Evolutionary conservation across 2,329 filamentous ascomycete genomes (phyloP).

Genomic region (Neonectria hederae): DNA sequence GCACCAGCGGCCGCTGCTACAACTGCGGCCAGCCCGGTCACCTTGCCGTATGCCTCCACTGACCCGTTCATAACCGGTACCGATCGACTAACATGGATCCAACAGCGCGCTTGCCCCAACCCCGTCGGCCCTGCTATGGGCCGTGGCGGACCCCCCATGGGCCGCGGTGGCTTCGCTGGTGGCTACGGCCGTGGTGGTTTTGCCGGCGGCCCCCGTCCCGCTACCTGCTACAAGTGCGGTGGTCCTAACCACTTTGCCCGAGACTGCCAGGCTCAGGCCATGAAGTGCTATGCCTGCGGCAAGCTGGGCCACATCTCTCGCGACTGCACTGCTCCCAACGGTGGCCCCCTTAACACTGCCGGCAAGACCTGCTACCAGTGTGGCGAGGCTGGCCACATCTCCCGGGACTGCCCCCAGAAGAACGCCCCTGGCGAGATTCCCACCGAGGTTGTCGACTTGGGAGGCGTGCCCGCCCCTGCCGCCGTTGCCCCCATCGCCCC

Average conservation of each 20-base stretch:
- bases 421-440: conserved; percentile 60
- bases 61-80: neutral
- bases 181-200: conserved; percentile 79
- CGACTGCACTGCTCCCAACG: conserved; percentile 97
- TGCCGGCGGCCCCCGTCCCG: conserved; percentile 72
- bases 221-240: conserved; percentile 79
- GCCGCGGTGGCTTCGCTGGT: conserved; percentile 74
- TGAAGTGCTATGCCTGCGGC: conserved; percentile 98
- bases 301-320: conserved; percentile 93
- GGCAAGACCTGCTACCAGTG: conserved; percentile 99
- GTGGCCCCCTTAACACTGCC: conserved; percentile 91
- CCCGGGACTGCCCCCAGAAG: conserved; percentile 89
- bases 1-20: conserved; percentile 90
- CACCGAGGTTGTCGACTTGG: conserved; percentile 55
- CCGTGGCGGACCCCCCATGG: conserved; percentile 69
- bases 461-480: conserved; percentile 52
- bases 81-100: conserved; percentile 26
- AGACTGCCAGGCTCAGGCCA: conserved; percentile 97
- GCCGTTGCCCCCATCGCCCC: conserved; percentile 58
- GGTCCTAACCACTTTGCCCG: conserved; percentile 98
- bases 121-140: conserved; percentile 70
- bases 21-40: conserved; percentile 94
- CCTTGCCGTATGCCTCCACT: conserved; percentile 73
- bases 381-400: conserved; percentile 95
- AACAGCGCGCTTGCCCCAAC: conserved; percentile 82